Evolutionary conservation across 345 rosid species (phyloP).

Genomic region (Lenwebbia sp.): DNA sequence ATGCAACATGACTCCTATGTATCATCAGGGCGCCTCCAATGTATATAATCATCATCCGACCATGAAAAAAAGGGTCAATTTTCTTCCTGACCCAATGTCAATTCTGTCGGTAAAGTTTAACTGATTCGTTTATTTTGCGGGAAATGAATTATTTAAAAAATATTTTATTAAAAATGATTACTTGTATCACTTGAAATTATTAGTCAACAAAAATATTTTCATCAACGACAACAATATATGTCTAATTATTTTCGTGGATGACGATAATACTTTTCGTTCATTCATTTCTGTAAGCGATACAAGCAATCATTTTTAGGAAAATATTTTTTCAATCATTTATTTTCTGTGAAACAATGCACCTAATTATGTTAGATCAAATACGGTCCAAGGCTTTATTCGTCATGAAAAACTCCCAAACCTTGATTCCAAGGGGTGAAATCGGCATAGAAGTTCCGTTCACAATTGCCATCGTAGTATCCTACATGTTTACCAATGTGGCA

Average conservation of each 20-base stretch:
- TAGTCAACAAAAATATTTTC: background rate
- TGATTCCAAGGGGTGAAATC: background rate
- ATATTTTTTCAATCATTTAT: background rate
- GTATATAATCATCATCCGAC: background rate
- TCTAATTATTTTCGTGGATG: background rate
- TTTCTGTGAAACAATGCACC: background rate
- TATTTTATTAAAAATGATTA: background rate
- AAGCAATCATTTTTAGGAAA: background rate
- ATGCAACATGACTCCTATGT: background rate
- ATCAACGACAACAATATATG: background rate
- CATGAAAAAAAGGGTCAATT: background rate
- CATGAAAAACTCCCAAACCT: background rate
- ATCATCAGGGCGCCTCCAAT: background rate
- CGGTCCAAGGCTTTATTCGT: background rate
- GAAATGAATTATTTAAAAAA: background rate
- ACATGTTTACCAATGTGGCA: background rate
- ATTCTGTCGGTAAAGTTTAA: background rate
- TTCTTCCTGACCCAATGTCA: background rate
- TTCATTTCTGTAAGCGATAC: background rate
- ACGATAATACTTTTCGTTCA: background rate
- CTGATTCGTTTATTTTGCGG: rapidly evolving
- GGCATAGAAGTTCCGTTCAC: background rate
- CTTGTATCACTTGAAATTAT: background rate
- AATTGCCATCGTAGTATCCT: background rate
- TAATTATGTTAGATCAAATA: background rate